Evolutionary conservation across 176 grass and related monocot species (phyloP), one percentile per base, ranked within the genome.

Genomic region (Avena insularis): DNA sequence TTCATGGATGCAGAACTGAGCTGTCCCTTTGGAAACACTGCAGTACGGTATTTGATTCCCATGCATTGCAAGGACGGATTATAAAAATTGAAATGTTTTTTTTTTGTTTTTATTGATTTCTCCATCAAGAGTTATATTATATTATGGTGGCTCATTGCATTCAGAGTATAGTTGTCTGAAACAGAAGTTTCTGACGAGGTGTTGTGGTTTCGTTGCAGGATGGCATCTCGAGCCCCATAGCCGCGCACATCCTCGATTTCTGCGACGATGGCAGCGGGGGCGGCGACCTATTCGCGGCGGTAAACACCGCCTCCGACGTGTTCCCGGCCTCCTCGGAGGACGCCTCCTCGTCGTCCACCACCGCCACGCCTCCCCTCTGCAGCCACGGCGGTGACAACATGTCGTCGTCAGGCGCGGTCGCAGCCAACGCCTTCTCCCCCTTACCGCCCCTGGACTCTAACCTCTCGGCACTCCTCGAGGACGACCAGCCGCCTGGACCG

Each of bases 221-320:
- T 48, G 95, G 51, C 75, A 97, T 97, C 86, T 97, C 92, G 48
- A 97, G 95, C 79, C 92, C 92, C 61, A 91, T 94, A 16, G 92
- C 86, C 3, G 90, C 79, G 13, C 90, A 92, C 71, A 85, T 97
- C 78, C 40, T 94, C 1, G 92, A 94, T 49, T 94, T 97, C 82
- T 94, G 86, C 81, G 90, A 92, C 65, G 89, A 97, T 16, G 90
- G 86, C 79, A 6, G 70, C 31, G 83, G 79, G 14, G 86, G 79
- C 8, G 86, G 78, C 17, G 84, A 92, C 60, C 92, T 97, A 68
- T 97, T 93, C 82, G 45, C 90, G 16, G 77, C 87, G 25, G 86
- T 89, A 31, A 74, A 72, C 59, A 78, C 60, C 10, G 31, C 59
- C 21, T 56, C 53, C 35, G 77, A 84, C 38, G 71, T 88, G 54